Conservation (phyloP, 2,329 filamentous ascomycete genomes). For the Colletotrichum ledebouriae region DNA sequence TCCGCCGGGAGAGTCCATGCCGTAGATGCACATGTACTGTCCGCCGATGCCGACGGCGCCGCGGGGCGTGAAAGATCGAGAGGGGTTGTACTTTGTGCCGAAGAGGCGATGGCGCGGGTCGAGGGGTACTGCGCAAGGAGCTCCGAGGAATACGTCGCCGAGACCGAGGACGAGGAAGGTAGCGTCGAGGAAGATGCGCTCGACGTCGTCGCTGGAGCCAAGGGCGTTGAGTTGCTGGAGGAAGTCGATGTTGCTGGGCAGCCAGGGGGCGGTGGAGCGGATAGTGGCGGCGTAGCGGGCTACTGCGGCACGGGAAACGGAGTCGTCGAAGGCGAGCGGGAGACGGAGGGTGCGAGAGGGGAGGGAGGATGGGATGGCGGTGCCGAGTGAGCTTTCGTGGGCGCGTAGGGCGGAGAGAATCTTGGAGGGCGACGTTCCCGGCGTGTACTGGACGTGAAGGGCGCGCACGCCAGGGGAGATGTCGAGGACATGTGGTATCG, state of each 20-base stretch:
- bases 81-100: conserved; percentile 55
- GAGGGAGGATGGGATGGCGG: conserved; percentile 44
- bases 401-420: conserved; percentile 45
- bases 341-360: conserved; percentile 51
- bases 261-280: conserved; percentile 70
- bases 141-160: conserved; percentile 56
- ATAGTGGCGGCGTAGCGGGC: conserved; percentile 73
- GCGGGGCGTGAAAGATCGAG: conserved; percentile 53
- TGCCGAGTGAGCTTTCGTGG: conserved; percentile 46
- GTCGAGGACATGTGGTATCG: conserved; percentile 50
- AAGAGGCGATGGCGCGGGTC: conserved; percentile 53
- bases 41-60: conserved; percentile 54
- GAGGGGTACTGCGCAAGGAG: conserved; percentile 53
- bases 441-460: conserved; percentile 50
- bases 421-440: conserved; percentile 39
- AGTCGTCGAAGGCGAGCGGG: conserved; percentile 56
- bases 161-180: conserved; percentile 54
- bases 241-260: conserved; percentile 73
- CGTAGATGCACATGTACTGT: conserved; percentile 56
- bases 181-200: conserved; percentile 48
- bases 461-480: conserved; percentile 53
- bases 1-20: conserved; percentile 53
- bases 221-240: conserved; percentile 53
- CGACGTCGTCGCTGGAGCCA: conserved; percentile 44
- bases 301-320: conserved; percentile 62